These are phyloP conservation scores for Stylonectria norvegica DNA, from an alignment of 2,329 filamentous ascomycete genomes.

Conservation along the genomic window DNA sequence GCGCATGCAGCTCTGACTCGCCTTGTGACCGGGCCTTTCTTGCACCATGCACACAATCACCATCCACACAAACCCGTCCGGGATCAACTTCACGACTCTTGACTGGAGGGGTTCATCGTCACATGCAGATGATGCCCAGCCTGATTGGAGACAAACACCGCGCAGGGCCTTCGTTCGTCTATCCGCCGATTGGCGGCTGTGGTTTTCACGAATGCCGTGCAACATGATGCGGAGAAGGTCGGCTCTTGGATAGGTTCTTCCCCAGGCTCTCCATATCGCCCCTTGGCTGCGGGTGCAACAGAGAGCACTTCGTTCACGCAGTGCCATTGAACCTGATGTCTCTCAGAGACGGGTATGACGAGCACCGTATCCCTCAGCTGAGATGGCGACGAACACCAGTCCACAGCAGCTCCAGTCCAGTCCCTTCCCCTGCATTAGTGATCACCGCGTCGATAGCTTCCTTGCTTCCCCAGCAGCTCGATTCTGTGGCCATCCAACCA, in stretches of 20 bases:
- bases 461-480: slow-evolving; percentile 11
- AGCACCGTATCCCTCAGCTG: too few relatives aligned
- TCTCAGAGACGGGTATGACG: too few relatives aligned
- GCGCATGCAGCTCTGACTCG: slow-evolving; percentile 18
- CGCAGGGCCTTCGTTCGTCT: slow-evolving; percentile 6
- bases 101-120: slow-evolving; percentile 5
- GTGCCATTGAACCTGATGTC: too few relatives aligned
- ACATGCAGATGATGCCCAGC: slow-evolving; percentile 6
- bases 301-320: too few relatives aligned
- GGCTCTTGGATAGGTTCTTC: slow-evolving; percentile 3
- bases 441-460: slow-evolving; percentile 9
- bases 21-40: slow-evolving; percentile 21
- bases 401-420: too few relatives aligned
- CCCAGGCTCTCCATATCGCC: not conserved
- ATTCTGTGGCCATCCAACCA: not conserved
- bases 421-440: slow-evolving; percentile 23
- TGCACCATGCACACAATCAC: slow-evolving; percentile 6
- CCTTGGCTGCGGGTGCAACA: too few relatives aligned
- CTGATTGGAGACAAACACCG: slow-evolving; percentile 5
- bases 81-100: slow-evolving; percentile 15
- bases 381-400: too few relatives aligned
- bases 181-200: slow-evolving; percentile 8
- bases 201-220: slow-evolving; percentile 5
- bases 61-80: slow-evolving; percentile 11
- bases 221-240: slow-evolving; percentile 5